Evolutionary conservation across 228 moss, liverwort and hornwort species (phyloP), one percentile per base, ranked within the genome.

Genomic region (Sphagnum fallax): DNA sequence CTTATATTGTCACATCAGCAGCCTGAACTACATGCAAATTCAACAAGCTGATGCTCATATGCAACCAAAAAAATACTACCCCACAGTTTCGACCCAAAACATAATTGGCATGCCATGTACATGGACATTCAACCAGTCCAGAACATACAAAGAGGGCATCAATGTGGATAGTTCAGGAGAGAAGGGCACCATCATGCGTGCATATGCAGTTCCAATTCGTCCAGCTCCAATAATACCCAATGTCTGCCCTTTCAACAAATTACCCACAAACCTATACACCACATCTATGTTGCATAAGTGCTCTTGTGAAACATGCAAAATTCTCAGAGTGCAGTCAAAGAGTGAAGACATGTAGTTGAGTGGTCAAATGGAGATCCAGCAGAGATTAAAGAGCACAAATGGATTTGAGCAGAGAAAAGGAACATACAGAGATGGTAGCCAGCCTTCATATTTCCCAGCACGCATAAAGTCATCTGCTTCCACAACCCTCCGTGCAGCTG

Each of bases 391-490:
- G 32, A 32, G 32, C 0, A 32, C 32, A 32, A 32, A 32, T 32
- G 32, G 2, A 32, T 32, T 32, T 32, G 32, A 55, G 12, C 55
- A 12, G 16, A 10, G 58, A 47, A 63, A 65, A 76, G 51, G 52
- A 62, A 68, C 50, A 62, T 92, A 95, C 95, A 96, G 74, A 81
- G 79, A 82, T 52, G 96, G 98, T 60, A 98, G 91, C 98, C 98
- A 98, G 67, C 98, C 98, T 61, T 92, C 90, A 74, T 98, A 98
- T 88, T 90, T 90, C 53, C 98, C 98, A 62, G 86, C 94, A 18
- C 98, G 92, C 98, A 98, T 94, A 71, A 92, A 98, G 62, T 76
- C 81, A 77, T 90, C 98, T 4, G 94, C 98, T 80, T 94, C 98
- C 66, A 94, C 98, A 62, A 98, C 78, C 81, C 98, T 81, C 51